Evolutionary conservation across 768 basidiomycete species (phyloP), one percentile per base, ranked within the genome.

Genomic region (Boletellus ananas): DNA sequence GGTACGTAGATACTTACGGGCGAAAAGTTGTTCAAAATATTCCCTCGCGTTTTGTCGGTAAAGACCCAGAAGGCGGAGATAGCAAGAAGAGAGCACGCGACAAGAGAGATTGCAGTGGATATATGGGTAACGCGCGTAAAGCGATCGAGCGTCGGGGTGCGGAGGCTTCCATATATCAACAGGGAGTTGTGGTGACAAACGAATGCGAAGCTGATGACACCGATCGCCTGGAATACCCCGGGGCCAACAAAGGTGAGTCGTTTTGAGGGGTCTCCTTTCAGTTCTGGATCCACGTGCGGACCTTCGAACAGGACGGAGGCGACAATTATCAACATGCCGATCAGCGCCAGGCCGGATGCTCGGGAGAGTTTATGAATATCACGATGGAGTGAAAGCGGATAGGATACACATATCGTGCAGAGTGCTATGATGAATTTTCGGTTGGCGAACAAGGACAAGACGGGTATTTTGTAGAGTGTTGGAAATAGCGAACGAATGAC

Each of bases 141-240:
- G 34, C 94, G 81, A 67, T 98, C 95, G 23, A 98, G 72, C 0
- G 96, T 98, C 8, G 96, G 96, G 7, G 90, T 95, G 38, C 82
- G 81, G 64, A 99, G 72, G 60, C 88, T 90, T 42, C 94, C 94
- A 61, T 97, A 99, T 58, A 99, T 97, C 56, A 98, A 78, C 46
- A 97, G 80, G 9, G 94, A 93, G 66, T 99, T 99, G 68, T 98
- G 96, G 67, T 99, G 95, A 65, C 94, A 96, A 18, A 96, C 94
- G 61, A 94, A 97, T 38, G 94, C 92, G 61, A 93, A 94, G 65
- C 87, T 90, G 61, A 99, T 99, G 54, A 99, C 96, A 20, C 95
- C 96, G 41, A 97, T 94, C 27, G 96, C 94, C 65, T 91, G 91
- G 63, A 96, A 92, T 20, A 97, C 75, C 2, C 93, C 89, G 0